Evolutionary conservation across 257 asterid genomes (phyloP).

Genomic region (Forsythia suspensa): DNA sequence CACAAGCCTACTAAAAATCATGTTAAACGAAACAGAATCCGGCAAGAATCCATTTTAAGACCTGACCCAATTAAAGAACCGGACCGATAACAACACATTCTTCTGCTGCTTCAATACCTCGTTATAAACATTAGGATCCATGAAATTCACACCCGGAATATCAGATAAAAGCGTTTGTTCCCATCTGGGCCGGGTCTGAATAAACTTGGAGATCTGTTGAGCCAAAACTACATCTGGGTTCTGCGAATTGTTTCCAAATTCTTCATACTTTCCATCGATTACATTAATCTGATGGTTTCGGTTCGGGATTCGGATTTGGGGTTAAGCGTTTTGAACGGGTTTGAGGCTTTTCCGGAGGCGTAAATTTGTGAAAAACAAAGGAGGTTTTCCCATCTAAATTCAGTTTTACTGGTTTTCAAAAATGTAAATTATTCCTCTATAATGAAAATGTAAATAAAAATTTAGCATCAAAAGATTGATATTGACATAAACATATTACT

Average conservation of each 20-base stretch:
- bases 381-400: too few species aligned
- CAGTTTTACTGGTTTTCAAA: too few species aligned
- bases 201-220: constrained; percentile 43
- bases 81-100: constrained; percentile 40
- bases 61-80: constrained; percentile 63
- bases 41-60: constrained; percentile 39
- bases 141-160: constrained; percentile 55
- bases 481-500: too few species aligned
- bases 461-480: too few species aligned
- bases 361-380: too few species aligned
- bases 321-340: too few species aligned
- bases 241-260: constrained; percentile 17
- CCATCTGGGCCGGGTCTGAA: constrained; percentile 69
- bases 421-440: too few species aligned
- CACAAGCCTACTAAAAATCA: constrained; percentile 53
- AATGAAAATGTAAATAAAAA: not conserved
- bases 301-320: too few species aligned
- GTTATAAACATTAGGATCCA: constrained; percentile 51
- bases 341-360: too few species aligned
- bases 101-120: constrained; percentile 58
- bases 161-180: constrained; percentile 48
- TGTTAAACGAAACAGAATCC: constrained; percentile 34
- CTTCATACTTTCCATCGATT: constrained; percentile 25
- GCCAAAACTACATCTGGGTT: constrained; percentile 30
- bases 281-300: not conserved